phyloP scores from a whole-genome alignment of 139 green algal genomes.

The Desmodesmus armatus region DNA sequence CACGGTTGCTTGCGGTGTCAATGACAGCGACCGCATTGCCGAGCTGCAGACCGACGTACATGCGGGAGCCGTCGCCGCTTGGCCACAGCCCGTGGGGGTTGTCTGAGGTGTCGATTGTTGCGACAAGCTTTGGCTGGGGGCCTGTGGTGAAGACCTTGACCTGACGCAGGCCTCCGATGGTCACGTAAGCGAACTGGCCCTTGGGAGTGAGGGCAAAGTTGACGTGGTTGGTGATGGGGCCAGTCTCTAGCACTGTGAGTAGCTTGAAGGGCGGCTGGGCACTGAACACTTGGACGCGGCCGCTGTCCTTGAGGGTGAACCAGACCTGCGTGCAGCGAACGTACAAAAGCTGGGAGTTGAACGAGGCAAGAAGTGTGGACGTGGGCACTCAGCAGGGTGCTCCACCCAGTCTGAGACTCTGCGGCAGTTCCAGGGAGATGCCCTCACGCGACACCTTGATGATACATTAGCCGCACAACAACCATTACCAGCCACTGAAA shows the following conservation, averaged over 20 bases:
- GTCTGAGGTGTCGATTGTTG: not conserved
- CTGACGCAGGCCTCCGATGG: not conserved
- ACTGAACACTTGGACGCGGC: constrained; percentile 27
- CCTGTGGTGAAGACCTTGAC: constrained; percentile 33
- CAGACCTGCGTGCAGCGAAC: constrained; percentile 1
- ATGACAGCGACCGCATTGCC: constrained; percentile 20
- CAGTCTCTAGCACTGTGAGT: not conserved
- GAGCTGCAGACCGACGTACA: constrained; percentile 32
- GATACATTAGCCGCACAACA: no score
- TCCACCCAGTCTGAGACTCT: no score
- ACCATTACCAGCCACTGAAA: no score
- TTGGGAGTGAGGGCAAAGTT: not conserved
- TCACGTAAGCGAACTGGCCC: constrained; percentile 26
- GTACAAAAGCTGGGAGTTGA: no score
- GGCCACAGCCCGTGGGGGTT: constrained; percentile 38
- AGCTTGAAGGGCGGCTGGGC: constrained; percentile 22
- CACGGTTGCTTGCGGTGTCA: constrained; percentile 14
- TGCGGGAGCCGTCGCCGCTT: not conserved
- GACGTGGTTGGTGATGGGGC: constrained; percentile 39
- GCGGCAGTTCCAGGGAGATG: no score
- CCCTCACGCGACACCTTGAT: no score
- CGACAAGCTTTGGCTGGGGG: not conserved
- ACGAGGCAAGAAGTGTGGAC: no score
- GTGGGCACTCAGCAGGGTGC: no score
- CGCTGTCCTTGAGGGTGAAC: constrained; percentile 36